Evolutionary conservation across 208 protist species (phyloP).

Genomic region (Crithidia fasciculata): DNA sequence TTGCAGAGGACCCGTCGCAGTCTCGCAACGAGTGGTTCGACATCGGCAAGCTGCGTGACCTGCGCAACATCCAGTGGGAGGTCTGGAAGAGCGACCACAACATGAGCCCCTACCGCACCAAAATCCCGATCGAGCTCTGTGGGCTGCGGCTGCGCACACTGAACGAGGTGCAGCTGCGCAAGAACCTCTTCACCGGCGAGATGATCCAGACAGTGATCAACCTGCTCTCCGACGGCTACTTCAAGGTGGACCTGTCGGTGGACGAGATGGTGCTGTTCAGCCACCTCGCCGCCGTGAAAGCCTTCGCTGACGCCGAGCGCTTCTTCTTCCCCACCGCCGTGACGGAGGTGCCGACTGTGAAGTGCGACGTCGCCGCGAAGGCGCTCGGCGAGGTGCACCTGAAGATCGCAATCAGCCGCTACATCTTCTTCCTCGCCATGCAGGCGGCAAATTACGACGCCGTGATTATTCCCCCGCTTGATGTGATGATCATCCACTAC

Average conservation of each 20-base stretch:
- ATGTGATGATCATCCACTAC: constrained; percentile 89
- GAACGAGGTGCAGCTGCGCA: constrained; percentile 76
- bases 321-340: constrained; percentile 68
- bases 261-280: constrained; percentile 73
- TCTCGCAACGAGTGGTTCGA: constrained; percentile 89
- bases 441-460: constrained; percentile 89
- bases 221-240: constrained; percentile 84
- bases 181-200: constrained; percentile 76
- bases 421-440: constrained; percentile 91
- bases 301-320: constrained; percentile 50
- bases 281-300: constrained; percentile 64
- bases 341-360: constrained; percentile 14
- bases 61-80: constrained; percentile 85
- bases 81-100: constrained; percentile 79
- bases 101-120: constrained; percentile 84
- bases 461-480: constrained; percentile 86
- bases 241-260: constrained; percentile 85
- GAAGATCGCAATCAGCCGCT: constrained; percentile 75
- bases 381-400: constrained; percentile 45
- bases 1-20: constrained; percentile 61
- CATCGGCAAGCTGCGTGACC: constrained; percentile 71
- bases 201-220: constrained; percentile 84
- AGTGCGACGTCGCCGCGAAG: not conserved
- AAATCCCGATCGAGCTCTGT: constrained; percentile 86
- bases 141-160: constrained; percentile 59